Conservation (phyloP, 352 stramenopile genomes). For the Phytophthora vignae region DNA sequence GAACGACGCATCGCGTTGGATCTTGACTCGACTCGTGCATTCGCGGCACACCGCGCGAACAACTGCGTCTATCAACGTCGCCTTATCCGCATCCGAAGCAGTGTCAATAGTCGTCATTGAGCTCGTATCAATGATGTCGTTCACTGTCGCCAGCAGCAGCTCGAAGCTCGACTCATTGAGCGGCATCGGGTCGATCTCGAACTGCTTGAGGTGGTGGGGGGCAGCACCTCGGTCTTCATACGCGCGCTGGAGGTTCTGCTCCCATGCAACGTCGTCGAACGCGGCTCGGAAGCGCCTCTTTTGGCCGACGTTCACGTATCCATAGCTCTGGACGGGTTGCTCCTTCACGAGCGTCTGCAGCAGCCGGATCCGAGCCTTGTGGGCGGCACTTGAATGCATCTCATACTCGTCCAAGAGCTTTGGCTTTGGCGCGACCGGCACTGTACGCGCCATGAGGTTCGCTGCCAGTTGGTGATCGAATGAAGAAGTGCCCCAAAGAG, state of each 20-base stretch:
- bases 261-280: slow-evolving; percentile 23
- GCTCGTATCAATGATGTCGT: slow-evolving; percentile 14
- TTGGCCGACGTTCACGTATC: slow-evolving; percentile 6
- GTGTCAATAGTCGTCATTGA: slow-evolving; percentile 11
- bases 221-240: slow-evolving; percentile 6
- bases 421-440: slow-evolving; percentile 6
- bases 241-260: slow-evolving; percentile 14
- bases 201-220: not conserved
- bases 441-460: slow-evolving; percentile 13
- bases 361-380: slow-evolving; percentile 21
- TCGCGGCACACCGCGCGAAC: slow-evolving; percentile 18
- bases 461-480: not conserved
- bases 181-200: not conserved
- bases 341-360: slow-evolving; percentile 25
- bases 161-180: not conserved
- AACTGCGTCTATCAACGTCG: slow-evolving; percentile 20
- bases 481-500: not conserved
- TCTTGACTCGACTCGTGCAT: slow-evolving; percentile 20
- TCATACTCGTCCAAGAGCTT: slow-evolving; percentile 34
- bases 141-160: not conserved
- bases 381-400: slow-evolving; percentile 11
- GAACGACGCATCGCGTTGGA: slow-evolving; percentile 19
- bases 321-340: not conserved
- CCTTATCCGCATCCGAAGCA: slow-evolving; percentile 16
- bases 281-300: slow-evolving; percentile 26